A percentile compares a stretch with the other conserved stretches of the same genome.
Conservation (phyloP, 345 rosid genomes). For the Cardamine chenopodiifolia region DNA sequence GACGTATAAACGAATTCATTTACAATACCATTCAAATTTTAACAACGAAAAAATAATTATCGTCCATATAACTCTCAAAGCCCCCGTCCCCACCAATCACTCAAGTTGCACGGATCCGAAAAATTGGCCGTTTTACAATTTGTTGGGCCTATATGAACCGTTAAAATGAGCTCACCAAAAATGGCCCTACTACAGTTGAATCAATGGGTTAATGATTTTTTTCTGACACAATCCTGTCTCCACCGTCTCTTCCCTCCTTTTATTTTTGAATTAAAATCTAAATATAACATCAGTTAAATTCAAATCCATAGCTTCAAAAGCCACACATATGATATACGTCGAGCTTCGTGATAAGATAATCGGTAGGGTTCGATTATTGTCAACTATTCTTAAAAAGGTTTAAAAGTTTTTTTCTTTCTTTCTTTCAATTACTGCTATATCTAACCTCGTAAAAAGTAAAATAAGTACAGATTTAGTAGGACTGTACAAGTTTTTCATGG, state of each 20-base stretch:
- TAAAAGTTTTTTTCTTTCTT: background rate
- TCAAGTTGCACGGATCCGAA: background rate
- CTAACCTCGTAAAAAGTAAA: background rate
- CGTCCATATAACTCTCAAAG: background rate
- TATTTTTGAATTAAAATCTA: conserved; percentile 33
- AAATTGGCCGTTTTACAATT: background rate
- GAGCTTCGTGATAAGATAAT: background rate
- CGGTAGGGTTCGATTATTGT: background rate
- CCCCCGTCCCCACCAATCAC: conserved; percentile 3
- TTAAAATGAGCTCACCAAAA: background rate
- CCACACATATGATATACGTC: background rate
- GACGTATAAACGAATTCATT: background rate
- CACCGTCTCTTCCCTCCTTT: conserved; percentile 27
- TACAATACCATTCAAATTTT: no score
- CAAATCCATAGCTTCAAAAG: conserved; percentile 1
- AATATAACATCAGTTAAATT: background rate
- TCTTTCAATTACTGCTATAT: conserved; percentile 3
- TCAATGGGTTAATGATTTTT: conserved; percentile 10
- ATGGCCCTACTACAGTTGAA: background rate
- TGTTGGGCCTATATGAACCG: conserved; percentile 10
- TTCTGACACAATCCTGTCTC: conserved; percentile 25
- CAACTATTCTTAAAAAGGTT: background rate
- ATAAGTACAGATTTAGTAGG: background rate
- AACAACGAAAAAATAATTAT: no score
- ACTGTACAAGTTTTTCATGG: conserved; percentile 17